Percentiles rank a stretch among this genome's conserved stretches.
phyloP scores from a whole-genome alignment of 1,139 yeast species.

The Pichia sp. region DNA sequence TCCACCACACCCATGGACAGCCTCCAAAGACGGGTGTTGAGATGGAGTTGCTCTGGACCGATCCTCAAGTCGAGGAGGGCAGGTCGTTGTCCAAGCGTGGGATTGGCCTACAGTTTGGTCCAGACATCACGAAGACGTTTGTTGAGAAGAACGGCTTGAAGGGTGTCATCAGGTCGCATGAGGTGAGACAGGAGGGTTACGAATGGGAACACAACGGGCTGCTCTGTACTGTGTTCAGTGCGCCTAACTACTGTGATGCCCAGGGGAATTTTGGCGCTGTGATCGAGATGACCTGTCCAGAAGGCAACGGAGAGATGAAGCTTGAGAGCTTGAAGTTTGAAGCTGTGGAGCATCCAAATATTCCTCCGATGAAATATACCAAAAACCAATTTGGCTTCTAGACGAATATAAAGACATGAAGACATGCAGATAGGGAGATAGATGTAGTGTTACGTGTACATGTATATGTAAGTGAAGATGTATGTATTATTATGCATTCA shows the following conservation, averaged over 20 bases:
- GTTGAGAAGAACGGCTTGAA: constrained; percentile 66
- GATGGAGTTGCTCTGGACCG: constrained; percentile 98
- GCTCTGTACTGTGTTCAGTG: constrained; percentile 88
- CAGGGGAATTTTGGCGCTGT: constrained; percentile 91
- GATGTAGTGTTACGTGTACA: background rate
- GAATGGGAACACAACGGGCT: constrained; percentile 83
- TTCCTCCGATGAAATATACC: constrained; percentile 97
- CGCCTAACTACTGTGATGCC: constrained; percentile 94
- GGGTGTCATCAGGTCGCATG: constrained; percentile 89
- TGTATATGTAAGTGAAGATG: background rate
- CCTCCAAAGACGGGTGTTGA: constrained; percentile 90
- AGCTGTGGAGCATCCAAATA: constrained; percentile 86
- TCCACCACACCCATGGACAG: constrained; percentile 50
- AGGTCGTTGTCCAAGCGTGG: constrained; percentile 91
- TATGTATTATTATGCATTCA: background rate
- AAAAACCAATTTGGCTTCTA: constrained; percentile 39
- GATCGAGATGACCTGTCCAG: constrained; percentile 46
- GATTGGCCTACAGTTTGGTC: constrained; percentile 93
- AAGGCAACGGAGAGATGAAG: constrained; percentile 43
- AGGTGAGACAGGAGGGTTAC: constrained; percentile 88
- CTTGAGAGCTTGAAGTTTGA: constrained; percentile 56
- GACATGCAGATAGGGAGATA: background rate
- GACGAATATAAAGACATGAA: background rate
- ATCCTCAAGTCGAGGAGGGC: constrained; percentile 78
- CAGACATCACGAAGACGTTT: constrained; percentile 82